These are phyloP conservation scores for Apodospora peruviana DNA, from an alignment of 495 filamentous ascomycete genomes.

Conservation along the genomic window DNA sequence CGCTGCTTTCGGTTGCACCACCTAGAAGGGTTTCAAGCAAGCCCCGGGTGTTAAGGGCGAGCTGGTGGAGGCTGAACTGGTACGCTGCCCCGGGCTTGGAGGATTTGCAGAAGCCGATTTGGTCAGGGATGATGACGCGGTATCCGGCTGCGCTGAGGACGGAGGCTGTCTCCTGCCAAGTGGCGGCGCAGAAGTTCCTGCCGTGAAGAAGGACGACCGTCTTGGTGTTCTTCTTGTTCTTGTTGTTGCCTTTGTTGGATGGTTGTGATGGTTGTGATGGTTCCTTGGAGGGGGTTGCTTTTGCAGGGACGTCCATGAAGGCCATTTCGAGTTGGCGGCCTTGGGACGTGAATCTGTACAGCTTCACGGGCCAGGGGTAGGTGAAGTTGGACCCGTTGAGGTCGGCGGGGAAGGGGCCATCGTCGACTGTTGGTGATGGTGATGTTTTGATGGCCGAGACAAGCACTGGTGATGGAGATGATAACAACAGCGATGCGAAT, in stretches of 20 bases:
- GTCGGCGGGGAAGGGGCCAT: conserved; percentile 23
- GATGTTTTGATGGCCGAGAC: background rate
- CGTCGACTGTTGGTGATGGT: conserved; percentile 7
- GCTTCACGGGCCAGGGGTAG: conserved; percentile 36
- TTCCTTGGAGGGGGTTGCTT: conserved; percentile 5
- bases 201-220: conserved; percentile 38
- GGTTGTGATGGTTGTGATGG: conserved; percentile 7
- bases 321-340: conserved; percentile 35
- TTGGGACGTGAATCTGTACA: conserved; percentile 34
- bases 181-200: conserved; percentile 42
- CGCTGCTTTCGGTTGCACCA: background rate
- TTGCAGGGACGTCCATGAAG: conserved; percentile 39
- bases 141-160: conserved; percentile 30
- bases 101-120: conserved; percentile 46
- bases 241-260: background rate
- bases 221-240: conserved; percentile 7
- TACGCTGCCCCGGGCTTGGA: conserved; percentile 33
- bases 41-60: conserved; percentile 34
- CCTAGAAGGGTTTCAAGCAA: conserved; percentile 29
- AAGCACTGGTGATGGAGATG: background rate
- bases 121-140: conserved; percentile 40
- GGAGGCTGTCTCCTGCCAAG: conserved; percentile 33
- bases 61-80: conserved; percentile 38
- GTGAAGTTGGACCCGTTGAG: conserved; percentile 39
- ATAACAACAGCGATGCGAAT: background rate